Evolutionary conservation across 78 protist genomes (phyloP).

Genomic region (Dictyostelium brefeldianum): DNA sequence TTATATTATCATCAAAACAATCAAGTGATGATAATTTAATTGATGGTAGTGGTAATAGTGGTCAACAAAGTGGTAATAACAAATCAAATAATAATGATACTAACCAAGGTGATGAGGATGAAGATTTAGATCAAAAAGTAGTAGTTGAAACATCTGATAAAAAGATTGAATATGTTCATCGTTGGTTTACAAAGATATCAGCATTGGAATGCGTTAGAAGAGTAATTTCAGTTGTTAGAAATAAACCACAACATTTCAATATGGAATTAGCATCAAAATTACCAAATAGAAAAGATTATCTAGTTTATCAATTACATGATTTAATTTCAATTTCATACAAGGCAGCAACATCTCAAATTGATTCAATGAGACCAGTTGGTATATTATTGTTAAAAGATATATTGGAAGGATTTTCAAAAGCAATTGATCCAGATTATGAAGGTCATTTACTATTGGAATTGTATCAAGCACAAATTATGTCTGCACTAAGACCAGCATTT

Average conservation of each 20-base stretch:
- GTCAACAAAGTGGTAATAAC: neutral
- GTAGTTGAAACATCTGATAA: constrained; percentile 1
- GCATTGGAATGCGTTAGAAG: constrained; percentile 80
- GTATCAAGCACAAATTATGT: constrained; percentile 85
- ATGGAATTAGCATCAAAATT: neutral
- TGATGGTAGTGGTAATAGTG: neutral
- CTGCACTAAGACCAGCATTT: constrained; percentile 81
- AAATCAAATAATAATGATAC: neutral
- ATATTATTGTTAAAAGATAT: constrained; percentile 62
- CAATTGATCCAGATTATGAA: constrained; percentile 81
- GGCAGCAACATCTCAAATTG: constrained; percentile 75
- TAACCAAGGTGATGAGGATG: constrained; percentile 31
- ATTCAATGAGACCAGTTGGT: constrained; percentile 81
- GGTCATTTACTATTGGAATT: constrained; percentile 80
- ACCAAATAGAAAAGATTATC: constrained; percentile 10
- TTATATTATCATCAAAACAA: constrained; percentile 66
- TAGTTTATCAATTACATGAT: constrained; percentile 59
- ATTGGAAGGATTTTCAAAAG: constrained; percentile 50
- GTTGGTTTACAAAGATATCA: constrained; percentile 82
- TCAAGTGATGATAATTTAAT: neutral
- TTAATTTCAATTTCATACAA: constrained; percentile 67
- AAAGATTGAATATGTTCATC: constrained; percentile 50
- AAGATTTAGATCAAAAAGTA: constrained; percentile 22
- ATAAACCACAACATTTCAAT: constrained; percentile 65
- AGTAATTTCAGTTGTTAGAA: constrained; percentile 49